phyloP scores from a whole-genome alignment of 352 stramenopile genomes.

The Phytophthora crassamura region DNA sequence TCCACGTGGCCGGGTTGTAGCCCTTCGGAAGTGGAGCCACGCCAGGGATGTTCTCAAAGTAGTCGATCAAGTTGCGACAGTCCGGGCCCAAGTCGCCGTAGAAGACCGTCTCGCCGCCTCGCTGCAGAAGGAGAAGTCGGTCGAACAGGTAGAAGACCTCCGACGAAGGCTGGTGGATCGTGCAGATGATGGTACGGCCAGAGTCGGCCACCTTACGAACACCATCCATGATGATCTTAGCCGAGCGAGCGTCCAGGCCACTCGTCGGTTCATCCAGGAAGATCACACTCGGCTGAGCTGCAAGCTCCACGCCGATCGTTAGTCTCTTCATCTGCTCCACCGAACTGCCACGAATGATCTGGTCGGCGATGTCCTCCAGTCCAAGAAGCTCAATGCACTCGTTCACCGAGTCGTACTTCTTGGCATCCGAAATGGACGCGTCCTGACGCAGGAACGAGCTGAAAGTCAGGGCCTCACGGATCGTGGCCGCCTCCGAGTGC shows the following conservation, averaged over 20 bases:
- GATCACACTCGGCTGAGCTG: no score
- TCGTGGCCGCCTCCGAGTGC: constrained; percentile 14
- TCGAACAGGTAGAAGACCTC: constrained; percentile 85
- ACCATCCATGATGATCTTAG: constrained; percentile 3
- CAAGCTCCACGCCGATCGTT: no score
- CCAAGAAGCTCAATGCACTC: constrained; percentile 3
- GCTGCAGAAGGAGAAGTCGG: constrained; percentile 64
- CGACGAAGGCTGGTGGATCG: constrained; percentile 86
- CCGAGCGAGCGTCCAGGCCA: no score
- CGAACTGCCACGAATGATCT: constrained; percentile 9
- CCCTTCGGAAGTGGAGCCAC: constrained; percentile 33
- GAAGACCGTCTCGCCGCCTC: constrained; percentile 39
- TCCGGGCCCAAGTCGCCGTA: constrained; percentile 41
- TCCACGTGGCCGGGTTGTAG: constrained; percentile 34
- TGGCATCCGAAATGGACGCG: not conserved
- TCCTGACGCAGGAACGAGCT: constrained; percentile 6
- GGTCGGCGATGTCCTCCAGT: constrained; percentile 8
- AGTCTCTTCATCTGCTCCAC: constrained; percentile 7
- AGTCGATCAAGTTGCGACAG: constrained; percentile 34
- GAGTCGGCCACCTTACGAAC: constrained; percentile 8
- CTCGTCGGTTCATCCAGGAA: no score
- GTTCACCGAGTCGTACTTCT: constrained; percentile 7
- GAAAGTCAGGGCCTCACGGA: constrained; percentile 14
- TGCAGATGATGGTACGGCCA: constrained; percentile 62
- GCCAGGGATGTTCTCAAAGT: constrained; percentile 35